Conservation (phyloP, 2,329 filamentous ascomycete species). For the Alternaria burnsii region DNA sequence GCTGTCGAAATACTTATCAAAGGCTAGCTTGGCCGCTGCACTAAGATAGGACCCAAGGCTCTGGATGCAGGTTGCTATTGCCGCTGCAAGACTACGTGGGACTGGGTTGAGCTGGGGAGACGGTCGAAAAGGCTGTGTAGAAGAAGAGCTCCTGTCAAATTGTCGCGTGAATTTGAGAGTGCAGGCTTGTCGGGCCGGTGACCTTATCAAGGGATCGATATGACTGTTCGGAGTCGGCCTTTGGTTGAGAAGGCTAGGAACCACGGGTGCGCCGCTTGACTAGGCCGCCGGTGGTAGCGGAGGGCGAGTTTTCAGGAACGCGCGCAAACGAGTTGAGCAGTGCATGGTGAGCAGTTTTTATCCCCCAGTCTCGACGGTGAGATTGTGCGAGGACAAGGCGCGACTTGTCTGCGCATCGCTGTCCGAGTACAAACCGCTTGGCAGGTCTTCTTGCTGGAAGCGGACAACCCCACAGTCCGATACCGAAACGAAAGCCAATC, state of each 20-base stretch:
- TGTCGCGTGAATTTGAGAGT: not conserved
- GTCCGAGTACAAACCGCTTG: slow-evolving; percentile 12
- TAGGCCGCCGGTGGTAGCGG: slow-evolving; percentile 9
- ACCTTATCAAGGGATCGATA: slow-evolving; percentile 3
- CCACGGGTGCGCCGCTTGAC: slow-evolving; percentile 16
- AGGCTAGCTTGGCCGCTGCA: slow-evolving; percentile 13
- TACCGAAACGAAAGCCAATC: slow-evolving; percentile 19
- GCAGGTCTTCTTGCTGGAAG: slow-evolving; percentile 15
- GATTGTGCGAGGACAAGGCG: not conserved
- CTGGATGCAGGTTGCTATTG: slow-evolving; percentile 4
- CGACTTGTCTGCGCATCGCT: slow-evolving; percentile 5
- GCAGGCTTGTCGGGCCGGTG: slow-evolving; percentile 5
- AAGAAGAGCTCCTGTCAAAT: not conserved
- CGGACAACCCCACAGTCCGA: slow-evolving; percentile 19
- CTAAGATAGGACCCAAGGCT: slow-evolving; percentile 6
- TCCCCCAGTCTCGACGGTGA: not conserved
- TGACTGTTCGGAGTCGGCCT: slow-evolving; percentile 14
- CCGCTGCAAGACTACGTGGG: not conserved
- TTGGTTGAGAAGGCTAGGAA: slow-evolving; percentile 9
- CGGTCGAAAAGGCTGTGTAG: not conserved
- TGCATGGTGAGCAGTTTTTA: slow-evolving; percentile 9
- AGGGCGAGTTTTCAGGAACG: slow-evolving; percentile 19
- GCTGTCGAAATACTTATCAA: slow-evolving; percentile 4
- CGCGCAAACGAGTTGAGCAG: slow-evolving; percentile 10
- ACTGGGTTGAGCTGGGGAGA: not conserved